phyloP scores from a whole-genome alignment of 495 filamentous ascomycete species.

The Aspergillus biplanus region DNA sequence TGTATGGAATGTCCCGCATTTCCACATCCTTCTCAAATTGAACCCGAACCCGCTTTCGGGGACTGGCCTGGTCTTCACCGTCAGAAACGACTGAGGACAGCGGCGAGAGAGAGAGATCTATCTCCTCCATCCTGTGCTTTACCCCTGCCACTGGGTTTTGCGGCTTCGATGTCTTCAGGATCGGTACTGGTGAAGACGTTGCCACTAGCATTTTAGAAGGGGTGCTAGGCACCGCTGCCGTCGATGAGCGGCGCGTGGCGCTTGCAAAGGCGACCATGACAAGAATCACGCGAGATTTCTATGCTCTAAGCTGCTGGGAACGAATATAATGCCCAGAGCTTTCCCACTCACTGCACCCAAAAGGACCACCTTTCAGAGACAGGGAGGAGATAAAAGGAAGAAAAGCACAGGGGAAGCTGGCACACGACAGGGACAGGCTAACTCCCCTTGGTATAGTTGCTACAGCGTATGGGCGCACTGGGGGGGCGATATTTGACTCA shows the following conservation, averaged over 20 bases:
- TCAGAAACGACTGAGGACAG: constrained; percentile 41
- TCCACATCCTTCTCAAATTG: constrained; percentile 76
- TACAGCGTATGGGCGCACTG: constrained; percentile 20
- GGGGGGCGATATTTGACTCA: constrained; percentile 11
- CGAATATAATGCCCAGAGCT: constrained; percentile 10
- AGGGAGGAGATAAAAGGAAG: constrained; percentile 10
- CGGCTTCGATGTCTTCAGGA: constrained; percentile 46
- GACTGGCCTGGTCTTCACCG: constrained; percentile 45
- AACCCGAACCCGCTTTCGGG: constrained; percentile 66
- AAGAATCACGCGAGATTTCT: constrained; percentile 14
- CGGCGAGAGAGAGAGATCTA: constrained; percentile 42
- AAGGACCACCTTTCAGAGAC: not conserved
- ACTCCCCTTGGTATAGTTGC: constrained; percentile 9
- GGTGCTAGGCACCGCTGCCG: constrained; percentile 31
- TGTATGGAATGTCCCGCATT: constrained; percentile 42
- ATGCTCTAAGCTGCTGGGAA: constrained; percentile 16
- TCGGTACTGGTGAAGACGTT: constrained; percentile 44
- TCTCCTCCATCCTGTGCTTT: constrained; percentile 49
- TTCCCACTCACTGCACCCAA: constrained; percentile 31
- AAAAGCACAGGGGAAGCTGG: constrained; percentile 16
- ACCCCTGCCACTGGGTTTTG: constrained; percentile 24
- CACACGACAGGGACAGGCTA: constrained; percentile 26
- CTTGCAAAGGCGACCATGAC: constrained; percentile 52
- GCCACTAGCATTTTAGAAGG: constrained; percentile 39
- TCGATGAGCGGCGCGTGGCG: constrained; percentile 36